A percentile compares a stretch with the other conserved stretches of the same genome.
Conservation (phyloP, 106 monocot genomes). For the Phalaenopsis equestris region DNA sequence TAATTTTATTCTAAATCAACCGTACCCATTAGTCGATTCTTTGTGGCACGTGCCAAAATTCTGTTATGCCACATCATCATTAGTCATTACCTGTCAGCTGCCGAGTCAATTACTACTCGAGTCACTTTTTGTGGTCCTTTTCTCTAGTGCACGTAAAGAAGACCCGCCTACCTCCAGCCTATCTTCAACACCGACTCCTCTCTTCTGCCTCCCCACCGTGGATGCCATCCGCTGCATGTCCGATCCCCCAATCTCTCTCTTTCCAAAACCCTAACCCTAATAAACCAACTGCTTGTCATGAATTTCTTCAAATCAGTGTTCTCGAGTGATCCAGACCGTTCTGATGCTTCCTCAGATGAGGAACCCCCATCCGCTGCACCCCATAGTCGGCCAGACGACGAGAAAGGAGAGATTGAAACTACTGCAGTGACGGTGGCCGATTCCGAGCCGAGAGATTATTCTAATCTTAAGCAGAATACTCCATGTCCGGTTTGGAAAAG, state of each 20-base stretch:
- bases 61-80: too few relatives aligned
- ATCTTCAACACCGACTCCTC: too few relatives aligned
- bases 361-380: background rate
- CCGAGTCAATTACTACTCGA: too few relatives aligned
- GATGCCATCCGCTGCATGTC: too few relatives aligned
- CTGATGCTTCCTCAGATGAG: slow-evolving; percentile 3
- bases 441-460: background rate
- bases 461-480: background rate
- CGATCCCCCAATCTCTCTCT: background rate
- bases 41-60: too few relatives aligned
- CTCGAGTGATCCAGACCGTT: slow-evolving; percentile 33
- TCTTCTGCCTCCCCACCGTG: too few relatives aligned
- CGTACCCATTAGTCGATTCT: too few relatives aligned
- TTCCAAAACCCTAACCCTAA: slow-evolving; percentile 4
- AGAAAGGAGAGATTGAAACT: background rate
- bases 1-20: too few relatives aligned
- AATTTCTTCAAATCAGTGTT: slow-evolving; percentile 84
- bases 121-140: too few relatives aligned
- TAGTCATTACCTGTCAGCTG: too few relatives aligned
- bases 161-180: too few relatives aligned
- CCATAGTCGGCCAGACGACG: background rate
- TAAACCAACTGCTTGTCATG: slow-evolving; percentile 22
- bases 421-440: background rate
- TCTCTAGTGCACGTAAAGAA: too few relatives aligned
- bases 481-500: slow-evolving; percentile 49